Base-by-base conservation (phyloP, 2,329 filamentous ascomycete species). In the Penicillium sp. region DNA sequence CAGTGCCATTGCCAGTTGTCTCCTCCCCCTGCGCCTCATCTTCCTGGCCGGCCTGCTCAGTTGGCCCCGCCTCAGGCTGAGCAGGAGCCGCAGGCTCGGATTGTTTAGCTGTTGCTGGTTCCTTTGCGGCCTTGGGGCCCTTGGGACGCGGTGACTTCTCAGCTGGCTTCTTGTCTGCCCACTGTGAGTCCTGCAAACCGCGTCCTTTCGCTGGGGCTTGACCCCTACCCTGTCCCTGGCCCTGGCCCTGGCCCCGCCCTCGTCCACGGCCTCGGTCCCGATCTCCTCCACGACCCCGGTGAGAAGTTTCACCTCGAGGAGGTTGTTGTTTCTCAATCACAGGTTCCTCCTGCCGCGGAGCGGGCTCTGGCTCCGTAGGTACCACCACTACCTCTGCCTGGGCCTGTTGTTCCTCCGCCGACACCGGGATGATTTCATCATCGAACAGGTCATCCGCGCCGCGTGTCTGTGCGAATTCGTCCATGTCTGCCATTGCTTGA, bases 381-480 rank as follows among this genome's bases (percentile, higher is more conserved):
- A 65, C 61, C 58, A 66, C 61, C 7, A 65, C 56, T 7, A 63
- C 60, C 17, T 72, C 69, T 1, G 68, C 63, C 28, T 69, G 69
- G 8, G 64, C 60, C 45, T 74, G 71, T 42, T 75, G 70, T 19
- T 78, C 71, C 53, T 76, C 73, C 17, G 72, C 68, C 2, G 76
- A 66, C 30, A 83, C 73, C 3, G 81, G 81, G 30, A 82, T 76
- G 56, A 83, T 82, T 65, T 83, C 81, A 65, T 83, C 81, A 64
- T 82, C 80, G 62, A 83, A 83, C 8, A 83, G 72, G 68, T 83
- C 81, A 62, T 83, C 81, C n/a, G 76, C 79, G 26, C 78, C 80
- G 24, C 81, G 78, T 2, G 81, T 83, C 59, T 83, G 81, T 28
- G 81, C 80, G 60, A 83, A 83, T 68, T 82, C 78, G 59, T 83